phyloP scores from a whole-genome alignment of 2,329 filamentous ascomycete species.

The Fonsecaea multimorphosa region DNA sequence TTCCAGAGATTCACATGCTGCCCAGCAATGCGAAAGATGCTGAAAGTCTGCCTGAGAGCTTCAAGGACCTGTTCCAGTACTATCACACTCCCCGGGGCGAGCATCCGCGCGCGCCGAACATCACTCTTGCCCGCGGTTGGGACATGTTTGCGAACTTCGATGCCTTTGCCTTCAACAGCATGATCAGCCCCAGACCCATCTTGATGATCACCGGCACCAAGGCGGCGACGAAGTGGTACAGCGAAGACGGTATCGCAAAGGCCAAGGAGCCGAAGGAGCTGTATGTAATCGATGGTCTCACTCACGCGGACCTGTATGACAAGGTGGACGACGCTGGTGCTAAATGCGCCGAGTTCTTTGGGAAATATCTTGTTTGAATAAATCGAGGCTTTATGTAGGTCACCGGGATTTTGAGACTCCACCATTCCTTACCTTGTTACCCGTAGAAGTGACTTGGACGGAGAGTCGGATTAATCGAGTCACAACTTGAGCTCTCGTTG shows the following conservation, averaged over 20 bases:
- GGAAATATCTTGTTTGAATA: too few species aligned
- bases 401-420: too few species aligned
- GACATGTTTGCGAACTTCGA: slow-evolving; percentile 38
- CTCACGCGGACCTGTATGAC: slow-evolving; percentile 42
- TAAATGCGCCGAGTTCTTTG: slow-evolving; percentile 26
- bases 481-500: too few species aligned
- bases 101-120: slow-evolving; percentile 17
- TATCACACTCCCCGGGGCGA: slow-evolving; percentile 37
- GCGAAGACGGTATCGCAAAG: slow-evolving; percentile 35
- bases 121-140: slow-evolving; percentile 24
- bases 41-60: not conserved
- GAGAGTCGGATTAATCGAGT: too few species aligned
- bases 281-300: slow-evolving; percentile 37
- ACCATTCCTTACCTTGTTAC: too few species aligned
- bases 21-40: slow-evolving; percentile 29
- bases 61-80: slow-evolving; percentile 26
- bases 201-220: slow-evolving; percentile 41
- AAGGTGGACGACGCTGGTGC: slow-evolving; percentile 28
- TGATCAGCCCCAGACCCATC: slow-evolving; percentile 41
- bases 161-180: slow-evolving; percentile 34
- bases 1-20: slow-evolving; percentile 26
- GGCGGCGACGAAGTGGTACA: slow-evolving; percentile 40
- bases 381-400: too few species aligned
- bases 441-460: too few species aligned
- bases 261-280: slow-evolving; percentile 43